Percentiles rank a stretch among this genome's conserved stretches.
phyloP scores from a whole-genome alignment of 2,329 filamentous ascomycete species.

The Elsinoe ampelina region DNA sequence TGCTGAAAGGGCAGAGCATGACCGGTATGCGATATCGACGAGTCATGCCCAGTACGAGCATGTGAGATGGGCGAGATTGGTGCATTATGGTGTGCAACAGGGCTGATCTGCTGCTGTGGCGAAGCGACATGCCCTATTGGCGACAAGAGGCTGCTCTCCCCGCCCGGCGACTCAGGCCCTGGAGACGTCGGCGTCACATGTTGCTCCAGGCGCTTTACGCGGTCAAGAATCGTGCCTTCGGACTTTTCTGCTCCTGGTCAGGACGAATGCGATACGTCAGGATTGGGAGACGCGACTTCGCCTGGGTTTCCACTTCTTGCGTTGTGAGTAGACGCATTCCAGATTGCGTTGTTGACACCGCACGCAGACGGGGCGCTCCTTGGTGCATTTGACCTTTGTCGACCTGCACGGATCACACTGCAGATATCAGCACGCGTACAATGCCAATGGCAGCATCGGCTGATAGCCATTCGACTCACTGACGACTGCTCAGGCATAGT shows the following conservation, averaged over 20 bases:
- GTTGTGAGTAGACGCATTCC: conserved; percentile 4
- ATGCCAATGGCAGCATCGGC: background rate
- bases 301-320: conserved; percentile 7
- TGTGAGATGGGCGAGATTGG: background rate
- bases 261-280: background rate
- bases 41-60: background rate
- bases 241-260: conserved; percentile 2
- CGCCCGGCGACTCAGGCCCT: background rate
- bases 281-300: background rate
- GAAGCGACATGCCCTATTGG: background rate
- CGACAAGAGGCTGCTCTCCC: background rate
- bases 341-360: background rate
- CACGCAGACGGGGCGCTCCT: conserved; percentile 4
- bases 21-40: background rate
- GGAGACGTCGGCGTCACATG: conserved; percentile 4
- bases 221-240: conserved; percentile 10
- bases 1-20: background rate
- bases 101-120: background rate
- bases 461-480: background rate
- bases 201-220: conserved; percentile 9
- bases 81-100: background rate
- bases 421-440: background rate
- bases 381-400: conserved; percentile 12
- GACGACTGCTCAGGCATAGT: conserved; percentile 12
- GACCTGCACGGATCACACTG: conserved; percentile 12